Evolutionary conservation across 306 rosid species (phyloP), one percentile per base, ranked within the genome.

Genomic region (Pyrus communis): DNA sequence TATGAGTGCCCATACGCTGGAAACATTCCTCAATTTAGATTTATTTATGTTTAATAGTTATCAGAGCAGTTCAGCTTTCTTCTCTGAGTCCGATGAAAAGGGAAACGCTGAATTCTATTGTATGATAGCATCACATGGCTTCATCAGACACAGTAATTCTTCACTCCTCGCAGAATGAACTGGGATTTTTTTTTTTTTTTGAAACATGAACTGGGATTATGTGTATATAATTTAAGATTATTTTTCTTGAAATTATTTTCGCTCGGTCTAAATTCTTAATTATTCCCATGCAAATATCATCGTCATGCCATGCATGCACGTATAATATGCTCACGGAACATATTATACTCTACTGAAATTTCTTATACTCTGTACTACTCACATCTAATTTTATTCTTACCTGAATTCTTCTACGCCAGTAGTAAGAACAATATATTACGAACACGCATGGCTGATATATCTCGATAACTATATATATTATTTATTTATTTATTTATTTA

Each of bases 51-150:
- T 71, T 23, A 15, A 71, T 58, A 49, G 15, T 15, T 33, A 75
- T 75, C 11, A 46, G n/a, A 49, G 70, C 28, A 13, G 38, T 49
- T 69, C 74, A 63, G 83, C 79, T 73, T 78, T 55, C 38, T 78
- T 54, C 80, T 64, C 74, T 57, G 74, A 23, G 68, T 73, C 40
- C 13, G 63, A 67, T 71, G 61, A 78, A 73, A 78, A 64, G 75
- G 49, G 67, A 4, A 21, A 45, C 70, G 59, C 77, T 69, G 74
- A 77, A 82, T 79, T 66, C 15, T 73, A 67, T 73, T 55, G 62
- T 46, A 52, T 51, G 43, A 35, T 68, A 64, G 27, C 52, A 60
- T 51, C 77, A 49, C 65, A 70, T 75, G 62, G 46, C 21, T 45
- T 27, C 43, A 23, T 28, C 61, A 18, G 3, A 60, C 65, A 60